Percentiles rank a stretch among this genome's conserved stretches.
phyloP scores from a whole-genome alignment of 177 flowering plant genomes.

The Telopea speciosissima region DNA sequence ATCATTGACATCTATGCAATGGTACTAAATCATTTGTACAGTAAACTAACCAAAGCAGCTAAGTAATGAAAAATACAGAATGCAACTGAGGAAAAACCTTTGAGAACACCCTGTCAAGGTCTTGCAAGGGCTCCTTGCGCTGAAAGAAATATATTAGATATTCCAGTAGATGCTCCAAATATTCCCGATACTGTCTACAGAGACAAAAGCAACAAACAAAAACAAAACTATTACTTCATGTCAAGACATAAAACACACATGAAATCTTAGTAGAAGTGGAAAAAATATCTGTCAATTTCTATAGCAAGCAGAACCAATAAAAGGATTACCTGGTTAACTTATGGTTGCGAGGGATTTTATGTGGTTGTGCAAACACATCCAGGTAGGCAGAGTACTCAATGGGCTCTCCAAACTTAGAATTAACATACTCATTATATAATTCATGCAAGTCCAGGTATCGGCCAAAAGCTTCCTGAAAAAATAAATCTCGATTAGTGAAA shows the following conservation, averaged over 20 bases:
- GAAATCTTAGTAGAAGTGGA: background rate
- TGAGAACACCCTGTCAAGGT: conserved; percentile 75
- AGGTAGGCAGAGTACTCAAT: conserved; percentile 81
- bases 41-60: background rate
- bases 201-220: conserved; percentile 2
- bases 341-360: conserved; percentile 54
- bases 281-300: background rate
- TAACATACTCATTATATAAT: conserved; percentile 72
- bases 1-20: background rate
- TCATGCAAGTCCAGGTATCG: conserved; percentile 90
- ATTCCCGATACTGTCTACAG: conserved; percentile 77
- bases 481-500: background rate
- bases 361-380: conserved; percentile 64
- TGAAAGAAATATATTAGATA: conserved; percentile 74
- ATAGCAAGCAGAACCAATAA: background rate
- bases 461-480: conserved; percentile 76
- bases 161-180: conserved; percentile 68
- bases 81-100: conserved; percentile 42
- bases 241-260: background rate
- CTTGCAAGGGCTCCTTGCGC: conserved; percentile 93
- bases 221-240: background rate
- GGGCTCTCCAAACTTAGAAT: conserved; percentile 78
- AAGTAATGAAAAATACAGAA: background rate
- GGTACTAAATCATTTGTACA: background rate
- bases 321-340: conserved; percentile 60